Conservation (phyloP, 495 filamentous ascomycete species). For the Jackrogersella multiformis region DNA sequence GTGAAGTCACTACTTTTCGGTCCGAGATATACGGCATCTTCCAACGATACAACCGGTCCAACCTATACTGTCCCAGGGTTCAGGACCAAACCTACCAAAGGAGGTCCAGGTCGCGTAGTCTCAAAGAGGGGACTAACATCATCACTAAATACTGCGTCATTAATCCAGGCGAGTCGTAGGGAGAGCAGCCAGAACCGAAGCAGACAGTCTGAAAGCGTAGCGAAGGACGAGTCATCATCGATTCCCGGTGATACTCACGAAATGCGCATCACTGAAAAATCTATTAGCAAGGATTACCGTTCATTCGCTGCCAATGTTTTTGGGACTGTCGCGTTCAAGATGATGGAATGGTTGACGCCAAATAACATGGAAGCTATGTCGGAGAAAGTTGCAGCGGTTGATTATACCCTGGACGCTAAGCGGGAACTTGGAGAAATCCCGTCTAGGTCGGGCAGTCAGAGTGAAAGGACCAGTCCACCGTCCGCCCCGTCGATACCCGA, state of each 20-base stretch:
- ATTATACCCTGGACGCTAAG: constrained; percentile 6
- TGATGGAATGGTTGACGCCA: constrained; percentile 81
- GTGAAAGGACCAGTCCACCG: constrained; percentile 1
- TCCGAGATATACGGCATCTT: constrained; percentile 40
- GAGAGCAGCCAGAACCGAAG: constrained; percentile 29
- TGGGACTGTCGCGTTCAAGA: constrained; percentile 76
- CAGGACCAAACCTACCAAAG: constrained; percentile 19
- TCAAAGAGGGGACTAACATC: constrained; percentile 11
- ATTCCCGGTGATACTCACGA: constrained; percentile 5
- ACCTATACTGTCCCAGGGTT: constrained; percentile 2
- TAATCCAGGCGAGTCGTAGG: constrained; percentile 21
- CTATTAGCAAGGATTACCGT: constrained; percentile 76
- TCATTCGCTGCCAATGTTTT: constrained; percentile 87
- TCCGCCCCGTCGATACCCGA: constrained; percentile 20
- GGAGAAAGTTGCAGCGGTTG: constrained; percentile 35
- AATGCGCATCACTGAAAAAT: constrained; percentile 53
- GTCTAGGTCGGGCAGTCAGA: constrained; percentile 17
- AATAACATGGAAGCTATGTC: constrained; percentile 56
- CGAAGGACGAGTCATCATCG: constrained; percentile 3
- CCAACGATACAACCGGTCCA: constrained; percentile 21
- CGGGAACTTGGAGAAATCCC: constrained; percentile 4
- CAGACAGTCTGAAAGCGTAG: constrained; percentile 25
- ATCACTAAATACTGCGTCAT: neutral
- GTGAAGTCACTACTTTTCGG: constrained; percentile 51
- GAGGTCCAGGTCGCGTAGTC: neutral